Conservation (phyloP, 2,329 filamentous ascomycete species). For the Didymella pinodella region DNA sequence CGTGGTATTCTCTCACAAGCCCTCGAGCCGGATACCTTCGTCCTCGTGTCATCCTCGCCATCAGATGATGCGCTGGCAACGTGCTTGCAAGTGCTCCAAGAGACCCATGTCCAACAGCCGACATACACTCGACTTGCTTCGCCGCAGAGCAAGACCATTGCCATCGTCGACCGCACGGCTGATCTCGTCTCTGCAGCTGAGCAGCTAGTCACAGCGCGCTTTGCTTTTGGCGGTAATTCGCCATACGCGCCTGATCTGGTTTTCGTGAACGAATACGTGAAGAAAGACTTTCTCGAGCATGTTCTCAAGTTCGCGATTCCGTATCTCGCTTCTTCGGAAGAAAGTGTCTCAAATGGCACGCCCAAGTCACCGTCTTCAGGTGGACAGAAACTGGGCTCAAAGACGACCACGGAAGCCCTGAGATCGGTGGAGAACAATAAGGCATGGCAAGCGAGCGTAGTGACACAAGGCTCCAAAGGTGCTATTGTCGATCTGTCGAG, state of each 20-base stretch:
- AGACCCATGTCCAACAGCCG: constrained; percentile 20
- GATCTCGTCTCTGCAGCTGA: constrained; percentile 63
- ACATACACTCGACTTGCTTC: constrained; percentile 49
- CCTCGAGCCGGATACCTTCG: constrained; percentile 60
- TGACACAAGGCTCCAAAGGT: constrained; percentile 37
- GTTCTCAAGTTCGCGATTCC: constrained; percentile 53
- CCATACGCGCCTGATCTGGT: constrained; percentile 70
- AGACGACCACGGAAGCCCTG: constrained; percentile 17
- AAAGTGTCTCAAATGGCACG: constrained; percentile 22
- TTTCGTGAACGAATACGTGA: constrained; percentile 69
- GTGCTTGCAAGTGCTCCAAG: constrained; percentile 48
- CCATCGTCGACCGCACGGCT: constrained; percentile 68
- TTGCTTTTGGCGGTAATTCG: constrained; percentile 64
- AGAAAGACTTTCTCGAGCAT: constrained; percentile 62
- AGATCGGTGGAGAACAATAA: constrained; percentile 23
- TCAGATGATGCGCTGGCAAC: constrained; percentile 34
- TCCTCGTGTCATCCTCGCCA: constrained; percentile 50
- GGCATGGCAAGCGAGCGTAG: constrained; percentile 32
- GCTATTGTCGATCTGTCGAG: constrained; percentile 40
- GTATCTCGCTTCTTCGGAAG: constrained; percentile 31
- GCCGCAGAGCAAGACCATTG: constrained; percentile 53
- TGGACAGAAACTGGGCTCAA: constrained; percentile 23
- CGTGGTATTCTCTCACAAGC: constrained; percentile 51
- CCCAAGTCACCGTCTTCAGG: constrained; percentile 6
- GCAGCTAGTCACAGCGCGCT: constrained; percentile 62